Base-by-base conservation (phyloP, 2,329 filamentous ascomycete species). In the Tothia fuscella region DNA sequence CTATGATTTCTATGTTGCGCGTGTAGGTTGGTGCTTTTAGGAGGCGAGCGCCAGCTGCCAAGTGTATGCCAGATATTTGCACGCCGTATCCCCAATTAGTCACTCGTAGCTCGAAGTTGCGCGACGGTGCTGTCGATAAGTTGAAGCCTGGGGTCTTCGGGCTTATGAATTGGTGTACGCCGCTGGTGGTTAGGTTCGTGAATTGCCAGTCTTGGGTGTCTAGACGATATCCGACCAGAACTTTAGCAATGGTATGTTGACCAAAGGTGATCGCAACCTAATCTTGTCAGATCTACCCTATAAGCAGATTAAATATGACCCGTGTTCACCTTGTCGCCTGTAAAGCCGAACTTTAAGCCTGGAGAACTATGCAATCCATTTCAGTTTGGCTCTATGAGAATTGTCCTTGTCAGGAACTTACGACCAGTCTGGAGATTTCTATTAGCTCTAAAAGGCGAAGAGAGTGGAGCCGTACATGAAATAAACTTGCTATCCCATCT, bases 1-100 rank as follows among this genome's bases (percentile, higher is more conserved):
- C 65, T 19, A 67, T 66, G 19, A 68, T 56, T 42, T 67, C 65
- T 28, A 67, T 60, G 12, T 53, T 61, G 17, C 54, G 58, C 6
- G 48, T 38, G 35, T 55, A 62, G 24, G 52, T 52, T 0, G 59
- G 57, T 6, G 62, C 49, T 45, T 66, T 65, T 48, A 71, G 55
- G 5, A 78, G 58, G 16, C 57, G 58, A 28, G 64, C 60, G 4
- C 61, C 61, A 3, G 58, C 53, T 2, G 59, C 62, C 12, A 75
- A 59, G 41, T 74, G 69, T 2, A 78, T 62, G 6, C 65, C 59
- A 14, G 61, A 58, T 33, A 78, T 67, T 53, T 78, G 74, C 3
- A 78, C 65, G 9, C 73, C 73, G 48, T 70, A 71, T 13, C 64
- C 72, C 72, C 72, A 78, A 49, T 78, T 78, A 1, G 73, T 73